phyloP scores from a whole-genome alignment of 2,329 filamentous ascomycete species.

The Plenodomus biglobosus region DNA sequence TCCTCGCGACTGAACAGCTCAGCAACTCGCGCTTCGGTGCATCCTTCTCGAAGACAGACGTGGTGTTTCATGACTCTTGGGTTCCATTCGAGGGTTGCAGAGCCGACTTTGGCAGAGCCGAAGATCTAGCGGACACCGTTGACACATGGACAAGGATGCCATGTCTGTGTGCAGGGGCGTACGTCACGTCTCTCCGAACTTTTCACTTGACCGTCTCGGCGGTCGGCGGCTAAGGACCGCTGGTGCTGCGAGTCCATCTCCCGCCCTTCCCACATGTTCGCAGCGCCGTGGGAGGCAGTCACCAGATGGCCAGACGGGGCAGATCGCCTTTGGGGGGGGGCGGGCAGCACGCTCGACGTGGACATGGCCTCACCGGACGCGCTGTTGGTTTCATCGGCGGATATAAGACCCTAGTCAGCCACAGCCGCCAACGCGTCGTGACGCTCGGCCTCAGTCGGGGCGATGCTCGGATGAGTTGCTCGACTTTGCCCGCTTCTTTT shows the following conservation, averaged over 20 bases:
- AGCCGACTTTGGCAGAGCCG: conserved; percentile 11
- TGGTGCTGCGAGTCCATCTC: neutral
- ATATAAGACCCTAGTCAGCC: conserved; percentile 25
- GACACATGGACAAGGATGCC: conserved; percentile 10
- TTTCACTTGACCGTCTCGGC: conserved; percentile 9
- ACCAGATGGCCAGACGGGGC: neutral
- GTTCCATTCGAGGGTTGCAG: conserved; percentile 14
- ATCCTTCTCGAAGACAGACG: conserved; percentile 15
- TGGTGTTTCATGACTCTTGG: conserved; percentile 13
- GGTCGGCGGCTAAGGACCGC: conserved; percentile 4
- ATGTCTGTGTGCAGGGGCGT: conserved; percentile 4
- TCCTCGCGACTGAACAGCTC: conserved; percentile 11
- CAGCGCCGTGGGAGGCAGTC: neutral
- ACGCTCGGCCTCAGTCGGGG: conserved; percentile 22
- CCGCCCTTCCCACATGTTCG: neutral
- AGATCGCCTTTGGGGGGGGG: neutral
- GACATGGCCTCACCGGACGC: conserved; percentile 12
- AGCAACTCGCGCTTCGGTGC: conserved; percentile 10
- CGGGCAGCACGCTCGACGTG: neutral
- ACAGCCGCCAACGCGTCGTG: conserved; percentile 20
- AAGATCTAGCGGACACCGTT: conserved; percentile 17
- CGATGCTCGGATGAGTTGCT: conserved; percentile 27
- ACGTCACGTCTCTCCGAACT: conserved; percentile 21
- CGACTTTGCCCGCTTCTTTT: conserved; percentile 10
- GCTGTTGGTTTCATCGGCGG: conserved; percentile 20